phyloP scores from a whole-genome alignment of 2,329 filamentous ascomycete genomes.

The Peltaster fructicola region DNA sequence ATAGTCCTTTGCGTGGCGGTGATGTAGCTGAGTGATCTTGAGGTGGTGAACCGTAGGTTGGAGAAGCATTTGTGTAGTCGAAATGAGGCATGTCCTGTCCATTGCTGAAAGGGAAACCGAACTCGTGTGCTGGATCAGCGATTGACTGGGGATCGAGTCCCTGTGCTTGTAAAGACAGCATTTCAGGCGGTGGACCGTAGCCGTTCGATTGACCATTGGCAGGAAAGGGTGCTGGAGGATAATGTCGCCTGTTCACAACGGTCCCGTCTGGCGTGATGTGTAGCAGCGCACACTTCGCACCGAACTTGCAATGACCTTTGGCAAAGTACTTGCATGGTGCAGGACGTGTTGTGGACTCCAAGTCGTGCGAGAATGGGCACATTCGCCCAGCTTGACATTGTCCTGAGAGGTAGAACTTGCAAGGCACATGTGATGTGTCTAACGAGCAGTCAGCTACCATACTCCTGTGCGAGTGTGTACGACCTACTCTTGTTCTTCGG shows the following conservation, averaged over 20 bases:
- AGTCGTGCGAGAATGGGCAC: constrained; percentile 90
- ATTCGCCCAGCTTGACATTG: constrained; percentile 90
- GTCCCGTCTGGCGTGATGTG: constrained; percentile 89
- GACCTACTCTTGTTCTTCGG: constrained; percentile 32
- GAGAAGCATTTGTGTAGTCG: constrained; percentile 39
- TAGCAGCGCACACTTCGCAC: constrained; percentile 89
- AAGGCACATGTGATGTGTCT: constrained; percentile 96
- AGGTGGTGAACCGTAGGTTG: constrained; percentile 67
- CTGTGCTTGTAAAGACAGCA: constrained; percentile 20
- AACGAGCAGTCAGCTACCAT: constrained; percentile 9
- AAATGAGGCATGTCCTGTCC: constrained; percentile 22
- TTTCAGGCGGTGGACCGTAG: constrained; percentile 14
- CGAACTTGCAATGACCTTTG: constrained; percentile 99
- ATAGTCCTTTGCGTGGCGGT: constrained; percentile 43
- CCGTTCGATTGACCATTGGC: constrained; percentile 7
- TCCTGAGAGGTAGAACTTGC: constrained; percentile 97
- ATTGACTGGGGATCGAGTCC: too few relatives aligned
- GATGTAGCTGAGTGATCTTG: constrained; percentile 67
- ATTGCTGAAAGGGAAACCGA: too few relatives aligned
- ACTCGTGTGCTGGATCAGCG: too few relatives aligned
- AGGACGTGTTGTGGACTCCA: constrained; percentile 67
- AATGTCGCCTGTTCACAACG: constrained; percentile 53
- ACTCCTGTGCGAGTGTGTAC: constrained; percentile 1
- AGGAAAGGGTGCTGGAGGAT: constrained; percentile 8
- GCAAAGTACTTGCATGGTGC: constrained; percentile 96